Evolutionary conservation across 31 red algal genomes (phyloP).

Genomic region (Porphyra umbilicalis): DNA sequence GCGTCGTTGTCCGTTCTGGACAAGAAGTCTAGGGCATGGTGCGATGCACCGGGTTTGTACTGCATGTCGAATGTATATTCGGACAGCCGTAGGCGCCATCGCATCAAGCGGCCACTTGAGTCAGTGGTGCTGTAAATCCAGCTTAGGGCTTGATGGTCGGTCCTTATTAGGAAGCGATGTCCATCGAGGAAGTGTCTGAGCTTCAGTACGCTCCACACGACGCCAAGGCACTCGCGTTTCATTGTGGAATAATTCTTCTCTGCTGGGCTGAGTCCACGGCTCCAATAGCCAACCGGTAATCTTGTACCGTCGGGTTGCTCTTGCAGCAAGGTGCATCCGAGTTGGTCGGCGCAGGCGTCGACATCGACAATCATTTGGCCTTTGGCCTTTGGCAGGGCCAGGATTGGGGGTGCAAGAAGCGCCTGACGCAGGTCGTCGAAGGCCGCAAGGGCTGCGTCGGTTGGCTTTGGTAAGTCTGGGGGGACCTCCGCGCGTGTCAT

Average conservation of each 20-base stretch:
- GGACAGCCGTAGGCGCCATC: slow-evolving; percentile 22
- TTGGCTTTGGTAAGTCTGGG: neutral
- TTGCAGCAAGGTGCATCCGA: slow-evolving; percentile 3
- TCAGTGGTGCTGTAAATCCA: slow-evolving; percentile 15
- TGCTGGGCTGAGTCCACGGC: neutral
- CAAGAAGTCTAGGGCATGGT: slow-evolving; percentile 6
- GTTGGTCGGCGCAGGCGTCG: slow-evolving; percentile 10
- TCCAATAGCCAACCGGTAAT: neutral
- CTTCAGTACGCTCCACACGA: slow-evolving; percentile 5
- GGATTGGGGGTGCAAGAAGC: neutral
- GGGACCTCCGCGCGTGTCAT: neutral
- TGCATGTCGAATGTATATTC: slow-evolving; percentile 13
- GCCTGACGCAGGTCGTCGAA: neutral
- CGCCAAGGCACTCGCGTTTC: slow-evolving; percentile 14
- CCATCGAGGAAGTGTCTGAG: slow-evolving; percentile 27
- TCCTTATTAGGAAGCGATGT: slow-evolving; percentile 4
- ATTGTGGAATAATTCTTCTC: slow-evolving; percentile 1
- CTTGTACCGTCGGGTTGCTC: neutral
- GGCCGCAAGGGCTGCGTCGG: neutral
- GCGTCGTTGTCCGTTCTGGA: slow-evolving; percentile 6
- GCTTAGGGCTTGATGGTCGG: slow-evolving; percentile 4
- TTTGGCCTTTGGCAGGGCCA: slow-evolving; percentile 5
- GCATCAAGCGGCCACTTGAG: slow-evolving; percentile 10
- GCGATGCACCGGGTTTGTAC: slow-evolving; percentile 26
- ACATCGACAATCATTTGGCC: neutral